Base-by-base conservation (phyloP, 2,329 filamentous ascomycete genomes). In the Pseudogymnoascus sp. region DNA sequence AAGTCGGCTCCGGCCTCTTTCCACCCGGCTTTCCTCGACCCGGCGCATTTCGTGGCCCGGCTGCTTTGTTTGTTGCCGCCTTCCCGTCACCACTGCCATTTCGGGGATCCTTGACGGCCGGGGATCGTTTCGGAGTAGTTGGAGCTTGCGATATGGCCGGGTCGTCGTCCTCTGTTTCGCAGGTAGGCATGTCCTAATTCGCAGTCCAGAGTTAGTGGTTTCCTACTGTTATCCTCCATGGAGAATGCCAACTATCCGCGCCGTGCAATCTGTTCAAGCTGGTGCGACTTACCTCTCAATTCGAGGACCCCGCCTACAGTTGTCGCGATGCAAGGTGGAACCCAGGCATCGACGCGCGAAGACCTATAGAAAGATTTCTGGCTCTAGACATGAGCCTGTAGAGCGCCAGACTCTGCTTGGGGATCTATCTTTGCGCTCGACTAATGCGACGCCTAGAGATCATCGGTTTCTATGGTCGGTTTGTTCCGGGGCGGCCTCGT, bases 1-100 rank as follows among this genome's bases (percentile, higher is more conserved):
- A 71, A 2, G 77, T 82, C 10, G 77, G 76, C 59, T 78, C 75
- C 8, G 63, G 26, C 57, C 63, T 70, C 62, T 66, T 70, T 13
- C 41, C 30, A 4, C 55, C 60, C 10, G 61, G 56, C 58, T 61
- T 65, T 33, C 65, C 52, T 33, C 65, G 63, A 19, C 62, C 65
- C n/a, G 69, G 68, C 12, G 65, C 68, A 30, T 65, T 67, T 28
- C 62, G 65, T 2, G 69, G 67, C 6, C 64, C 66, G 21, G 56
- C 59, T 9, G 58, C 59, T 48, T 65, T 65, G 21, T 63, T 63
- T 10, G 60, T 62, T 7, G 64, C 41, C 15, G 61, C 19, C 56
- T 65, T 68, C 23, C 59, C 60, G 37, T 57, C 52, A 2, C 65
- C 62, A 13, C 65, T 65, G 10, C 60, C 64, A 64, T 65, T 64